Evolutionary conservation across 345 rosid genomes (phyloP).

Genomic region (Salix caprea): DNA sequence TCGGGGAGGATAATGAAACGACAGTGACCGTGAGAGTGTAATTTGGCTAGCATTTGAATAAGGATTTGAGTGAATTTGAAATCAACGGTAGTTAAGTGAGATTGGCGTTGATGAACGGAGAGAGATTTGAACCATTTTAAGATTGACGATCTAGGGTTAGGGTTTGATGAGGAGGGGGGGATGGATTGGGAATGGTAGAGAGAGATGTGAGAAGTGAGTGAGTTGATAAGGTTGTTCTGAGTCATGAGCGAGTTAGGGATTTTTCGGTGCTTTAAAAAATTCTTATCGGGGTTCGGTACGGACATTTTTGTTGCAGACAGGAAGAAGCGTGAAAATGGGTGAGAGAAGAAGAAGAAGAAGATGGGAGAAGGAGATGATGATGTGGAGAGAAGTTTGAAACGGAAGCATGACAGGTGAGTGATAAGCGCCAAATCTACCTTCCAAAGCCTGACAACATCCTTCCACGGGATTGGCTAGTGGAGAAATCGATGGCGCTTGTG

Average conservation of each 20-base stretch:
- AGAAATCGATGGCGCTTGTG: too few species aligned
- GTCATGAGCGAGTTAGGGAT: constrained; percentile 37
- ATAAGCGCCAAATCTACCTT: too few species aligned
- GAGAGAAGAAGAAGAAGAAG: not conserved
- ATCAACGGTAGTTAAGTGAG: constrained; percentile 67
- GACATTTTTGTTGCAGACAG: constrained; percentile 19
- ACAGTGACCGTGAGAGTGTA: constrained; percentile 57
- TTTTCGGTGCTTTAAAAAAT: not conserved
- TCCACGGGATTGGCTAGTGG: too few species aligned
- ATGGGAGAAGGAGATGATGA: too few species aligned
- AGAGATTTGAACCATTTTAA: constrained; percentile 87
- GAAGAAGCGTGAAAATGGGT: not conserved
- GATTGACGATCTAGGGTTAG: constrained; percentile 55
- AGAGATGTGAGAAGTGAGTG: constrained; percentile 84
- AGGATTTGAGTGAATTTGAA: constrained; percentile 53
- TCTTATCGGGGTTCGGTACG: constrained; percentile 17
- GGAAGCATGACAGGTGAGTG: too few species aligned
- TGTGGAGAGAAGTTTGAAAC: too few species aligned
- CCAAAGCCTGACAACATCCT: too few species aligned
- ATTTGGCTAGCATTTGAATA: constrained; percentile 65
- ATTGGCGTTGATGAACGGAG: constrained; percentile 65
- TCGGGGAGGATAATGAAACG: constrained; percentile 83
- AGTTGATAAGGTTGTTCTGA: constrained; percentile 60
- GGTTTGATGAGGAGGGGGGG: constrained; percentile 17
- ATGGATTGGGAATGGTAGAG: constrained; percentile 60